Base-by-base conservation (phyloP, 352 stramenopile genomes). In the Elongisporangium anandrum region DNA sequence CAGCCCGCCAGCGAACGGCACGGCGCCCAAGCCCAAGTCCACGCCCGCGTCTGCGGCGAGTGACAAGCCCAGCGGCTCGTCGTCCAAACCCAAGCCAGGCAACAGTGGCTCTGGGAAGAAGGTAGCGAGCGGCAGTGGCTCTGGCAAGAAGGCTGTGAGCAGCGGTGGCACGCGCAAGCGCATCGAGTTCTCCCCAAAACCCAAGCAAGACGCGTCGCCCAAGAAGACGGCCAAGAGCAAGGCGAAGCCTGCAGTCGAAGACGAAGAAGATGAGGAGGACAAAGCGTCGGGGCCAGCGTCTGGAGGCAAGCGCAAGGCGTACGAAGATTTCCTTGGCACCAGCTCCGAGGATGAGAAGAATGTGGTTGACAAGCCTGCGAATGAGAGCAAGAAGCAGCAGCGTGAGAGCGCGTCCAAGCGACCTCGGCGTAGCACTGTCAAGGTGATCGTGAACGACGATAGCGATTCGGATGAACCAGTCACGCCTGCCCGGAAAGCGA, bases 401-500 rank as follows among this genome's bases (percentile, higher is more conserved):
- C 52, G 64, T 12, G 50, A 19, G 3, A 64, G 41, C 47, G 55
- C 60, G 22, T 49, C 70, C 29, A 70, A 71, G 59, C 56, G 54
- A 17, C 45, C 61, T 24, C 65, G 64, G 23, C 73, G 66, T 60
- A 62, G 26, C 15, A 23, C 55, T 2, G 39, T 52, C 15, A 89
- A 86, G 55, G 54, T 94, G 17, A 75, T 94, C 21, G 71, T 94
- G 47, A 79, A 94, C 54, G 88, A 95, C 24, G 85, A 96, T 19
- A 85, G 95, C 20, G 84, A 96, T 39, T 88, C 68, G 38, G 71
- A 88, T 45, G 66, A 71, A 19, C 75, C 81, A 34, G 70, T 80
- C 47, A 57, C 67, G 22, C 64, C 69, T 16, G 54, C 38, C 1
- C 52, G 38, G 16, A 51, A 16, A 59, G 65, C n/a, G 19, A 24